Conservation (phyloP, 1,284 basidiomycete species). For the Ustilago bromivora region DNA sequence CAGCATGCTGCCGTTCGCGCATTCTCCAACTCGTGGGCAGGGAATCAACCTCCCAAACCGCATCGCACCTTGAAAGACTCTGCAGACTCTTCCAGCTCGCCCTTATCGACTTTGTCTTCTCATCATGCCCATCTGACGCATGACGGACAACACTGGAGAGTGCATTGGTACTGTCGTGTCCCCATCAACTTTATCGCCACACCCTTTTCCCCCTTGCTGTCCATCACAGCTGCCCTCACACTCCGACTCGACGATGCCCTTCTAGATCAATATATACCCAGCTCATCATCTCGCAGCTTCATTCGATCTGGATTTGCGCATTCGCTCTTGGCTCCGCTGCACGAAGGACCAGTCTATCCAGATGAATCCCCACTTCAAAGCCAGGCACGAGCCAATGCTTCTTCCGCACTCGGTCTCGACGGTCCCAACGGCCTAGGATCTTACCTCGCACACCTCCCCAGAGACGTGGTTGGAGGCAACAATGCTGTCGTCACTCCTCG, state of each 20-base stretch:
- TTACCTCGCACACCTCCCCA: conserved; percentile 37
- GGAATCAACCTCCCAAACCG: conserved; percentile 35
- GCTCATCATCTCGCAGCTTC: not conserved
- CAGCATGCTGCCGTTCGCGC: conserved; percentile 33
- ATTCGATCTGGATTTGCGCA: conserved; percentile 40
- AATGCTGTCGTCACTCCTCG: conserved; percentile 48
- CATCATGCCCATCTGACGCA: conserved; percentile 24
- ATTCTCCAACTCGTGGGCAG: conserved; percentile 45
- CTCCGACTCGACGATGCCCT: conserved; percentile 29
- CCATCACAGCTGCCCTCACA: conserved; percentile 41
- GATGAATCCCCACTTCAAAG: conserved; percentile 47
- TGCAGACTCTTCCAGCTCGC: not conserved
- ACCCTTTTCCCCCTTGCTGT: conserved; percentile 38
- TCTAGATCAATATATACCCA: conserved; percentile 25
- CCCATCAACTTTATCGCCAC: conserved; percentile 48
- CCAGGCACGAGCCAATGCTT: conserved; percentile 29
- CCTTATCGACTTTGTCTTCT: conserved; percentile 7
- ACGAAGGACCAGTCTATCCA: conserved; percentile 53
- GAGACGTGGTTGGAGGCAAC: conserved; percentile 39
- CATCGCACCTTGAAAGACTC: conserved; percentile 35
- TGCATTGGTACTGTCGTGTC: conserved; percentile 38
- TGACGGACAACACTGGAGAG: conserved; percentile 33
- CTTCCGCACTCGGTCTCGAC: conserved; percentile 42
- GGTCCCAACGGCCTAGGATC: conserved; percentile 45
- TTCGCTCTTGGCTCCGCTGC: conserved; percentile 44